These are phyloP conservation scores for Erythrophleum ivorense DNA, from an alignment of 331 rosid genomes.

Conservation along the genomic window DNA sequence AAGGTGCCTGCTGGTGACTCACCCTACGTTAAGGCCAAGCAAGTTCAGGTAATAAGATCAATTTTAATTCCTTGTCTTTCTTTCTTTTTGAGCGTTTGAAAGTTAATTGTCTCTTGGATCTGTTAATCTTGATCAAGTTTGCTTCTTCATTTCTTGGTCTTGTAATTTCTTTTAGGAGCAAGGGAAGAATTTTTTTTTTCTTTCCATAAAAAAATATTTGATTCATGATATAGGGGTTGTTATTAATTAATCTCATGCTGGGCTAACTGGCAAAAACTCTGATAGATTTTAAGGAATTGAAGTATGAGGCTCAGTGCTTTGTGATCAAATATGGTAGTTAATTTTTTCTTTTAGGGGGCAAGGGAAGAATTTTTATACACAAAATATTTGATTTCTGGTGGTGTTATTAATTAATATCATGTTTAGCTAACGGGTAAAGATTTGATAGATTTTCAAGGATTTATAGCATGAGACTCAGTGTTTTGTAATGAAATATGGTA, in stretches of 20 bases:
- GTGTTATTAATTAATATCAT: not conserved
- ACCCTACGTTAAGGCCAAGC: constrained; percentile 92
- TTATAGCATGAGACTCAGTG: not conserved
- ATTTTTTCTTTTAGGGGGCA: not conserved
- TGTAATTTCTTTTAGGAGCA: not conserved
- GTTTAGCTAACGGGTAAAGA: not conserved
- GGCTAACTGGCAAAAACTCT: too few species aligned
- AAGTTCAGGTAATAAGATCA: constrained; percentile 70
- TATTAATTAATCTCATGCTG: too few species aligned
- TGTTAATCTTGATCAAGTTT: constrained; percentile 26
- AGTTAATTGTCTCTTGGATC: not conserved
- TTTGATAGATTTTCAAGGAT: not conserved
- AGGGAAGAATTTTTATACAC: not conserved
- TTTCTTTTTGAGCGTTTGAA: constrained; percentile 1
- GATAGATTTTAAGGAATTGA: not conserved
- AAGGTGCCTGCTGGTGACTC: constrained; percentile 94
- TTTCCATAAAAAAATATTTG: not conserved
- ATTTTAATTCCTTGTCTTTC: not conserved
- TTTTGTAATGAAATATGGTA: not conserved
- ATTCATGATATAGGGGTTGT: constrained; percentile 2
- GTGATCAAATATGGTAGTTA: not conserved
- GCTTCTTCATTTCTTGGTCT: constrained; percentile 41
- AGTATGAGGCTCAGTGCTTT: not conserved
- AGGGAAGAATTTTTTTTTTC: not conserved
- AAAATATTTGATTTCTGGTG: not conserved